Percentiles rank a stretch among this genome's conserved stretches.
These are phyloP conservation scores for Acer campestre DNA, from an alignment of 345 rosid genomes.

Conservation along the genomic window DNA sequence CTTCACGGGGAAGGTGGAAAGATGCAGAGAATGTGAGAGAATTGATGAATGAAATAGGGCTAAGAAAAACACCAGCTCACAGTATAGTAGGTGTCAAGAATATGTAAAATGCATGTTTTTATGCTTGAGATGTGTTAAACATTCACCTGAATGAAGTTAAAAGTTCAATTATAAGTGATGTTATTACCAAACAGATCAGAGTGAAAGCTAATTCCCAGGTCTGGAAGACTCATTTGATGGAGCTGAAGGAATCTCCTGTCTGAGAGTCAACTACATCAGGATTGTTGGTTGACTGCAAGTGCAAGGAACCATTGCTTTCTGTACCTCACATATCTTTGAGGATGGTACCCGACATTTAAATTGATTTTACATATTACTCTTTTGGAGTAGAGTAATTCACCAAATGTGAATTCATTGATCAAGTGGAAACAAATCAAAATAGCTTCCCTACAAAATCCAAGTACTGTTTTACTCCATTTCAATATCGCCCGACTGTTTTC, in stretches of 20 bases:
- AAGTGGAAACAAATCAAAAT: too few relatives aligned
- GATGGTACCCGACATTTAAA: background rate
- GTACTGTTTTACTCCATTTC: too few relatives aligned
- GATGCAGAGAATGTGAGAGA: constrained; percentile 63
- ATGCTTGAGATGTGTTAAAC: background rate
- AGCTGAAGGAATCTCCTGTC: background rate
- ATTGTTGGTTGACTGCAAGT: background rate
- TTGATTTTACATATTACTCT: background rate
- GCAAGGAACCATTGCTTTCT: background rate
- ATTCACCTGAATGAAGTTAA: background rate
- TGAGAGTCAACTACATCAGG: background rate
- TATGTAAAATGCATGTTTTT: background rate
- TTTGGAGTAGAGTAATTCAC: background rate
- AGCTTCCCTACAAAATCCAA: too few relatives aligned
- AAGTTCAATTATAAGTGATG: background rate
- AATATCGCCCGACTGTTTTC: too few relatives aligned
- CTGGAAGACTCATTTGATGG: background rate
- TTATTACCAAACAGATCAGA: background rate
- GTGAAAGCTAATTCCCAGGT: background rate
- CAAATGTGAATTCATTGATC: too few relatives aligned
- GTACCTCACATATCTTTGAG: background rate
- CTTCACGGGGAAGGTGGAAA: constrained; percentile 61
- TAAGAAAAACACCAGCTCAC: constrained; percentile 58
- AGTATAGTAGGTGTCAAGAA: constrained; percentile 37
- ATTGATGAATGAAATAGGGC: constrained; percentile 46